Evolutionary conservation across 179 eudicot species (phyloP).

Genomic region (Carnegiea gigantea): DNA sequence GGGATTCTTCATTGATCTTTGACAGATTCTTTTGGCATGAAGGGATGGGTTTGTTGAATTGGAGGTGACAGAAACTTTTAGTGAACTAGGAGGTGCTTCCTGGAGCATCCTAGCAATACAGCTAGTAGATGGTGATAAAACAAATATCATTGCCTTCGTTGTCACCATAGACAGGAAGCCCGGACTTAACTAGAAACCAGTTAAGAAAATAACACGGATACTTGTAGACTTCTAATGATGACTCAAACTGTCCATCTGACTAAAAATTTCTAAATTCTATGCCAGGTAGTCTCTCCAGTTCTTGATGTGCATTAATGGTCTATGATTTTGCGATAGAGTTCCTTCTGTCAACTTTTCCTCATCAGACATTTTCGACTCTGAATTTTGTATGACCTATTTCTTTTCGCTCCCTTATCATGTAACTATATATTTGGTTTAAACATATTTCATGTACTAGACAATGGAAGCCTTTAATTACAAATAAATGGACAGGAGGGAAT

Average conservation of each 20-base stretch:
- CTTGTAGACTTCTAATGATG: background rate
- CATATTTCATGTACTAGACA: no score
- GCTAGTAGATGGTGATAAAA: background rate
- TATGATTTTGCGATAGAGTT: background rate
- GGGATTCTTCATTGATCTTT: background rate
- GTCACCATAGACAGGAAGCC: background rate
- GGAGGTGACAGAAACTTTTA: background rate
- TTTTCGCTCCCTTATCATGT: background rate
- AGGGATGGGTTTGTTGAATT: background rate
- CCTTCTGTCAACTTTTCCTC: background rate
- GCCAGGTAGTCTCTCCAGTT: background rate
- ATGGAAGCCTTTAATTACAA: no score
- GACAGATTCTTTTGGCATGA: background rate
- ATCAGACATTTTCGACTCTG: background rate
- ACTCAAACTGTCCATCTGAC: background rate
- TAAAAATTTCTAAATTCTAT: background rate
- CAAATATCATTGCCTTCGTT: background rate
- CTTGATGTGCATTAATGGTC: background rate
- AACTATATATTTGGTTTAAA: background rate
- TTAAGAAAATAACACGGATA: background rate
- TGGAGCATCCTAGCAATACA: background rate
- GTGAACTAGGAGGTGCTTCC: background rate
- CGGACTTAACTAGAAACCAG: background rate
- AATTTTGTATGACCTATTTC: background rate
- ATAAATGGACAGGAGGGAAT: no score